Percentiles rank a stretch among this genome's conserved stretches.
These are phyloP conservation scores for Hanseniaspora taiwanica DNA, from an alignment of 805 yeast species.

Conservation along the genomic window DNA sequence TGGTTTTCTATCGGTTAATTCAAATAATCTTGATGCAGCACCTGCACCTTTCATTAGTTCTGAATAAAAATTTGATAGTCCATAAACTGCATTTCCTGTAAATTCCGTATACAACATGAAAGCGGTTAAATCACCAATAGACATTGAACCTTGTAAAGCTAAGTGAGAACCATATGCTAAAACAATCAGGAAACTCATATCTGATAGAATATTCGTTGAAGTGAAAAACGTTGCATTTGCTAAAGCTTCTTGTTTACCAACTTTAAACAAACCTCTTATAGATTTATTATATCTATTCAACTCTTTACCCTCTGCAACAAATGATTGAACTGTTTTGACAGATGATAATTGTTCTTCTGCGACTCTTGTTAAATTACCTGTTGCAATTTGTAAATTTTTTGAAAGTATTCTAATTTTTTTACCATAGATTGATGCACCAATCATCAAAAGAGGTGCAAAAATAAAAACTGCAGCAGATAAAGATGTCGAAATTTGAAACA, in stretches of 20 bases:
- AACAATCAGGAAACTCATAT: constrained; percentile 60
- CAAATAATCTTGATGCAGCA: constrained; percentile 87
- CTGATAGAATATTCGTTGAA: constrained; percentile 75
- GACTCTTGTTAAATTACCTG: constrained; percentile 78
- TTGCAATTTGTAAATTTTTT: constrained; percentile 66
- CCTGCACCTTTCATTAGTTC: constrained; percentile 98
- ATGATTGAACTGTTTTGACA: constrained; percentile 78
- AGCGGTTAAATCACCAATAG: constrained; percentile 86
- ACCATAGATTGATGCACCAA: constrained; percentile 75
- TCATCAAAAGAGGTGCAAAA: constrained; percentile 67
- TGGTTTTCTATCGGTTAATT: constrained; percentile 67
- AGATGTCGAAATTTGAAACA: constrained; percentile 74
- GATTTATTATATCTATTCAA: constrained; percentile 64
- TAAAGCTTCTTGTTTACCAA: constrained; percentile 70
- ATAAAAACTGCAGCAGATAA: constrained; percentile 68
- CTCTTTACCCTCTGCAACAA: constrained; percentile 77
- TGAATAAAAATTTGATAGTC: constrained; percentile 84
- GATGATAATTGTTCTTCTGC: constrained; percentile 88
- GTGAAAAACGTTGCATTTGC: constrained; percentile 69
- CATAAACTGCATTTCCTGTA: constrained; percentile 82
- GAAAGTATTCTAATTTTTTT: constrained; percentile 64
- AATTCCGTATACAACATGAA: constrained; percentile 93
- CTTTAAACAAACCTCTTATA: constrained; percentile 47
- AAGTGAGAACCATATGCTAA: constrained; percentile 72
- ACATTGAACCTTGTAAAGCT: constrained; percentile 59